phyloP scores from a whole-genome alignment of 495 filamentous ascomycete species.

The Tuber umbilicatum region DNA sequence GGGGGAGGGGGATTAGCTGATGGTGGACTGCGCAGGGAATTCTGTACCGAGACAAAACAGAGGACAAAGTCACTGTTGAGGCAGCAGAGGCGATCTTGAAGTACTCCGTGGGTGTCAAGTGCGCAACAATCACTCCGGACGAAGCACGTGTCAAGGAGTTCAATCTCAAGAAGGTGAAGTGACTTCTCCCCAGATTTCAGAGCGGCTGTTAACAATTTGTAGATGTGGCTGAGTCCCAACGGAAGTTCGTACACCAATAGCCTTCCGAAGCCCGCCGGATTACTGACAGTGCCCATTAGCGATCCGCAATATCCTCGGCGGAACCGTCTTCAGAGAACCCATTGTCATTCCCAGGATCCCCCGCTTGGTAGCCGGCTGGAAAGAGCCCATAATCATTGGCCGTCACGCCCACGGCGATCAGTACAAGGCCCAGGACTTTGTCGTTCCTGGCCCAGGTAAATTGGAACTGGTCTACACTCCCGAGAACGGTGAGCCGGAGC shows the following conservation, averaged over 20 bases:
- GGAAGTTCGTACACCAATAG: slow-evolving; percentile 51
- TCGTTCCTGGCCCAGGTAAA: slow-evolving; percentile 72
- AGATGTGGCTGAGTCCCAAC: slow-evolving; percentile 97
- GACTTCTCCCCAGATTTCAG: neutral
- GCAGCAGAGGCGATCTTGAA: slow-evolving; percentile 97
- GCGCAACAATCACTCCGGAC: slow-evolving; percentile 97
- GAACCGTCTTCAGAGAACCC: slow-evolving; percentile 96
- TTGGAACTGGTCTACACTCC: slow-evolving; percentile 93
- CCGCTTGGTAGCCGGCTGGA: slow-evolving; percentile 90
- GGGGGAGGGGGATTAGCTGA: slow-evolving; percentile 6
- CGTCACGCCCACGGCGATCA: slow-evolving; percentile 98
- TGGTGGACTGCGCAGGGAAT: slow-evolving; percentile 53
- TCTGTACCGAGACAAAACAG: slow-evolving; percentile 88
- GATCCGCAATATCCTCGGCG: slow-evolving; percentile 89
- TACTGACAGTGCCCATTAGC: slow-evolving; percentile 41
- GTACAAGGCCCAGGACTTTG: slow-evolving; percentile 88
- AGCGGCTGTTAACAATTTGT: slow-evolving; percentile 2
- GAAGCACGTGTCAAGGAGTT: slow-evolving; percentile 96
- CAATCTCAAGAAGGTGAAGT: slow-evolving; percentile 89
- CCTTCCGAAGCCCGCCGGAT: neutral
- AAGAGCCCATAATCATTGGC: slow-evolving; percentile 96
- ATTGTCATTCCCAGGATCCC: slow-evolving; percentile 92
- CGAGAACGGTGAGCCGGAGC: slow-evolving; percentile 68
- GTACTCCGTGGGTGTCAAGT: slow-evolving; percentile 97
- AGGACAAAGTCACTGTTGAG: slow-evolving; percentile 90